A percentile compares a stretch with the other conserved stretches of the same genome.
Evolutionary conservation across 163 green algal species (phyloP).

Genomic region (Prototheca cutis): DNA sequence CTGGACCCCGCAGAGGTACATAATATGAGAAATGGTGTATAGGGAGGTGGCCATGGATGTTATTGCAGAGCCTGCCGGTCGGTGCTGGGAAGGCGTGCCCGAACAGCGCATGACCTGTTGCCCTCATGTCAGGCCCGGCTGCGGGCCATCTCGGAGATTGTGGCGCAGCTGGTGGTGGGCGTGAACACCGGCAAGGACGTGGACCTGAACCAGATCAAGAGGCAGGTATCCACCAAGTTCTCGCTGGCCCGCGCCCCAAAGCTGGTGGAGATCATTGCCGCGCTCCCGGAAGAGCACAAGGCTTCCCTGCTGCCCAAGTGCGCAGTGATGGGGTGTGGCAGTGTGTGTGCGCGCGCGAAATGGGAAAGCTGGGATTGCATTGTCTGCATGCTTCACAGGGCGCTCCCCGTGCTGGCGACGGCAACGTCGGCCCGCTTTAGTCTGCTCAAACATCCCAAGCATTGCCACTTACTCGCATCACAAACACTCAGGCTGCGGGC

Average conservation of each 20-base stretch:
- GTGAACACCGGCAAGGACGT: constrained; percentile 63
- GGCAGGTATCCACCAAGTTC: constrained; percentile 28
- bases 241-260: constrained; percentile 56
- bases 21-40: no score
- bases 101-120: no score
- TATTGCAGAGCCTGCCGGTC: no score
- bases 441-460: no score
- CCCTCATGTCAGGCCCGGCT: constrained; percentile 52
- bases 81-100: no score
- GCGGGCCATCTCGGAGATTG: constrained; percentile 68
- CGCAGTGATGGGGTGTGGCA: neutral
- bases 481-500: constrained; percentile 44
- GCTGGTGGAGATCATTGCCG: constrained; percentile 95
- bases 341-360: no score
- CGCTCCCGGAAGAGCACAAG: constrained; percentile 78
- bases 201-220: constrained; percentile 79
- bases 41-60: no score
- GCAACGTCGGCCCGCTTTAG: no score
- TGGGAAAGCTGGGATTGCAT: no score
- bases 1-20: constrained; percentile 17
- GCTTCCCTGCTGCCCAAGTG: constrained; percentile 65
- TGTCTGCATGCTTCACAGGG: no score
- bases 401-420: no score
- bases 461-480: no score
- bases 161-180: constrained; percentile 49